A percentile compares a stretch with the other conserved stretches of the same genome.
These are phyloP conservation scores for Sporormia fimetaria DNA, from an alignment of 495 filamentous ascomycete genomes.

Conservation along the genomic window DNA sequence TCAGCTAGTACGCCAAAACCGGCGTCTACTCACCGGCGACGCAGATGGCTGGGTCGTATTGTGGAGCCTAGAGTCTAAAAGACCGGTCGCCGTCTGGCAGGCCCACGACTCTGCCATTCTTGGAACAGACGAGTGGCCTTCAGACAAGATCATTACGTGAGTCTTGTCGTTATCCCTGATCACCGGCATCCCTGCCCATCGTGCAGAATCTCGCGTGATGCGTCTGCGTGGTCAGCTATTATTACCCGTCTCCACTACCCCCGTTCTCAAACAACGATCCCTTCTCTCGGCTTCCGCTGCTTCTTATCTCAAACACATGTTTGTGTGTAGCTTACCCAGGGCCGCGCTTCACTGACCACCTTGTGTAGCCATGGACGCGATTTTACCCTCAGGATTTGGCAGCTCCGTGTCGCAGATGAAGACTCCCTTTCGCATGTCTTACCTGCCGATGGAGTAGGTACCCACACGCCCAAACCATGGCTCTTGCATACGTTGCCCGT, in stretches of 20 bases:
- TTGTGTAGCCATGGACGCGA: slow-evolving; percentile 72
- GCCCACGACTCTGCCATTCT: slow-evolving; percentile 73
- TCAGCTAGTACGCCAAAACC: slow-evolving; percentile 58
- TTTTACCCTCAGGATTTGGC: slow-evolving; percentile 78
- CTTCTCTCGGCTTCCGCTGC: slow-evolving; percentile 1
- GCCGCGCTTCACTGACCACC: slow-evolving; percentile 1
- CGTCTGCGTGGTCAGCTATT: not conserved
- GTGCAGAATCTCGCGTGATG: slow-evolving; percentile 2
- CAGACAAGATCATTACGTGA: slow-evolving; percentile 61
- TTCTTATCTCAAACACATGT: not conserved
- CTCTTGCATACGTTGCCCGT: slow-evolving; percentile 71
- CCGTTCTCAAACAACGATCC: slow-evolving; percentile 3
- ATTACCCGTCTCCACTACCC: slow-evolving; percentile 1
- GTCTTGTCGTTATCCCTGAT: slow-evolving; percentile 29
- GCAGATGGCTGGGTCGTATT: slow-evolving; percentile 79
- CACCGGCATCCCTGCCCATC: slow-evolving; percentile 3
- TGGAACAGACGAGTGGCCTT: slow-evolving; percentile 56
- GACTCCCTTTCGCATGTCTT: slow-evolving; percentile 51
- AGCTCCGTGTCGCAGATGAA: slow-evolving; percentile 53
- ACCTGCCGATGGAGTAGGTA: slow-evolving; percentile 51
- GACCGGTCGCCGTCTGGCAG: slow-evolving; percentile 76
- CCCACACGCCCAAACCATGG: slow-evolving; percentile 54
- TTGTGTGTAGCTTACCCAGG: not conserved
- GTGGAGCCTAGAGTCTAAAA: slow-evolving; percentile 74
- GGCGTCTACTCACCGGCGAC: slow-evolving; percentile 74